phyloP scores from a whole-genome alignment of 2,329 filamentous ascomycete genomes.

The Tolypocladium cylindrosporum region DNA sequence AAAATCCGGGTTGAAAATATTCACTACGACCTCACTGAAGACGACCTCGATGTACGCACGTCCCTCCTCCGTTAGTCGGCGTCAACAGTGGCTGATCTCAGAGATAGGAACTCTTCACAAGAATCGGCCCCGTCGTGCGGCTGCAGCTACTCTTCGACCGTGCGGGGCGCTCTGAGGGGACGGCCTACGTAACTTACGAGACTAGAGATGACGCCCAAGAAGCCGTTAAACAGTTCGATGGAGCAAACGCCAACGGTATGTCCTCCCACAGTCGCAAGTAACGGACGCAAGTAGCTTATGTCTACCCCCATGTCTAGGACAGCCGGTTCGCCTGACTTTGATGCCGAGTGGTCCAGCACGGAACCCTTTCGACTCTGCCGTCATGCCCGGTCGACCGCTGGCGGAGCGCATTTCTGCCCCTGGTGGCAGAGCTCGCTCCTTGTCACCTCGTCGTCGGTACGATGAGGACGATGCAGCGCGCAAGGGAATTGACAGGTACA shows the following conservation, averaged over 20 bases:
- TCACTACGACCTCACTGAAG: slow-evolving; percentile 82
- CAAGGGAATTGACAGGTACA: slow-evolving; percentile 68
- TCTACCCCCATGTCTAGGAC: slow-evolving; percentile 35
- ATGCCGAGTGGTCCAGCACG: slow-evolving; percentile 41
- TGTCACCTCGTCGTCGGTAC: slow-evolving; percentile 36
- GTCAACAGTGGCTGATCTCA: slow-evolving; percentile 13
- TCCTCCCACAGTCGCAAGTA: background rate
- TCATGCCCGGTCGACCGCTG: slow-evolving; percentile 45
- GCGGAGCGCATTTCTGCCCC: slow-evolving; percentile 51
- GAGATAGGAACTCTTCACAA: slow-evolving; percentile 63
- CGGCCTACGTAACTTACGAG: slow-evolving; percentile 76
- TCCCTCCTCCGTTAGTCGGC: background rate
- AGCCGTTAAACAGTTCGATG: slow-evolving; percentile 74
- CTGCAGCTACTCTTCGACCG: slow-evolving; percentile 75
- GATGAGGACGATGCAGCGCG: slow-evolving; percentile 49
- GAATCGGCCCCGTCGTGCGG: slow-evolving; percentile 62
- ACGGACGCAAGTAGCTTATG: background rate
- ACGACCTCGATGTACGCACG: slow-evolving; percentile 61
- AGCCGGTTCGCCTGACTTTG: slow-evolving; percentile 68
- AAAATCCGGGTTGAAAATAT: slow-evolving; percentile 82
- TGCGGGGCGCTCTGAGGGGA: slow-evolving; percentile 76
- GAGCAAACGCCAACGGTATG: slow-evolving; percentile 75
- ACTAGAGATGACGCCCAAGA: slow-evolving; percentile 58
- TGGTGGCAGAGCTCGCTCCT: slow-evolving; percentile 51
- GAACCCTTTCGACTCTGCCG: slow-evolving; percentile 47